phyloP scores from a whole-genome alignment of 768 basidiomycete genomes.

The Chalciporus chontae region DNA sequence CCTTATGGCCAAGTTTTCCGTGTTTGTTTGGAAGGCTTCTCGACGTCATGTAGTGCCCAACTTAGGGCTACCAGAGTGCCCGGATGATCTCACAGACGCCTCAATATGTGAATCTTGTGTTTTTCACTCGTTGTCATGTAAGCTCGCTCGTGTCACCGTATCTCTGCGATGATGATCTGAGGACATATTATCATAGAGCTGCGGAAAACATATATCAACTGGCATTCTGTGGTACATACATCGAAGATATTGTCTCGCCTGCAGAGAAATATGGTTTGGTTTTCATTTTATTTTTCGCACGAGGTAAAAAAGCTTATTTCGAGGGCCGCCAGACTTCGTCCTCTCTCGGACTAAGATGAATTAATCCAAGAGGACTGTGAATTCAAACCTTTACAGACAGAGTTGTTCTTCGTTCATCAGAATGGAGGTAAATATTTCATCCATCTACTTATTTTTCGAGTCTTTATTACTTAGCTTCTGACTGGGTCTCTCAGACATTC shows the following conservation, averaged over 20 bases:
- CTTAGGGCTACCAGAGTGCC: constrained; percentile 39
- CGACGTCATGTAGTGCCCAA: constrained; percentile 22
- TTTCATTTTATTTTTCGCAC: background rate
- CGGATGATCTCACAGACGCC: constrained; percentile 41
- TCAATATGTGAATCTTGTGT: constrained; percentile 41
- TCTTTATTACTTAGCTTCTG: no score
- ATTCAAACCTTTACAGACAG: background rate
- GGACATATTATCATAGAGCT: no score
- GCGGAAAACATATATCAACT: background rate
- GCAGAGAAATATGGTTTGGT: background rate
- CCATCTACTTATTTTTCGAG: no score
- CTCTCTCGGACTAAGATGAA: background rate
- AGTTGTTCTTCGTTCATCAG: background rate
- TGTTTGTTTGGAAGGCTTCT: constrained; percentile 20
- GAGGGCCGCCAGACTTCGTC: no score
- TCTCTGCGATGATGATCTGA: no score
- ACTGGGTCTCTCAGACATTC: no score
- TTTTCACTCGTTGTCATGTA: constrained; percentile 15
- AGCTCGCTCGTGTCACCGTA: no score
- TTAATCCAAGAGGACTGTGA: background rate
- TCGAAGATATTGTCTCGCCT: constrained; percentile 1
- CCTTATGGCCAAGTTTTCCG: constrained; percentile 29
- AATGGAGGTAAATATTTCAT: no score
- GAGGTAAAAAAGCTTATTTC: no score
- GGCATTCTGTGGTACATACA: background rate